Evolutionary conservation across 78 protist species (phyloP).

Genomic region (Chrysochromulina parva): DNA sequence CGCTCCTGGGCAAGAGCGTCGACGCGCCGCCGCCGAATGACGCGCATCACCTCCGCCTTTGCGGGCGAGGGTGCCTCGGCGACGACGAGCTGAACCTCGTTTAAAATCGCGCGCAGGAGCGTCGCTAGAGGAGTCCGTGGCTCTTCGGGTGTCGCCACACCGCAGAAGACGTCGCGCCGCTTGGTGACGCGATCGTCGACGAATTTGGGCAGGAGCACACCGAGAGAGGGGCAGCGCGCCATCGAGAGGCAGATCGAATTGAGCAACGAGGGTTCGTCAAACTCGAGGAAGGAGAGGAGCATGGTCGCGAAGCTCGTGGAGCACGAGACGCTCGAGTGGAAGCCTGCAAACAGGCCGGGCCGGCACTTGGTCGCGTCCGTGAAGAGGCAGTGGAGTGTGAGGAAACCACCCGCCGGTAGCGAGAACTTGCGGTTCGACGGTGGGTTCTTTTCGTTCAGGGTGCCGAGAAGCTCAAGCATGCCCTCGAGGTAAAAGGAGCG

Average conservation of each 20-base stretch:
- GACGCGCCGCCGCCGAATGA: not conserved
- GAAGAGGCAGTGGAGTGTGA: not conserved
- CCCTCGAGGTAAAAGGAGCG: not conserved
- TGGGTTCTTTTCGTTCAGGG: not conserved
- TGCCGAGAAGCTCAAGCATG: not conserved
- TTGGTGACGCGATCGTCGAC: not conserved
- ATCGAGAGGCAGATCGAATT: not conserved
- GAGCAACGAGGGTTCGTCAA: not conserved
- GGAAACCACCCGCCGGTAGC: not conserved
- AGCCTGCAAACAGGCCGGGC: not conserved
- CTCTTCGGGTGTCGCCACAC: not conserved
- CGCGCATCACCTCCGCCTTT: not conserved
- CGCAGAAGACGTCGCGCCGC: not conserved
- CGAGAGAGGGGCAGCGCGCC: not conserved
- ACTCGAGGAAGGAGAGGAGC: not conserved
- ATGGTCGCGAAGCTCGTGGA: not conserved
- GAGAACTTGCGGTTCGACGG: not conserved
- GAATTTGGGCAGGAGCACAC: not conserved
- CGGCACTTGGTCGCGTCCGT: not conserved
- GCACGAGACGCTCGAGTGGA: not conserved
- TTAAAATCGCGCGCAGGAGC: not conserved
- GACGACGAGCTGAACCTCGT: not conserved
- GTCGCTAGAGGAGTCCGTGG: constrained; percentile 2
- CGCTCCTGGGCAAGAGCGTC: not conserved
- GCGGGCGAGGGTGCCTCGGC: not conserved